Evolutionary conservation across 305 asterid species (phyloP).

Genomic region (Ajuga reptans): DNA sequence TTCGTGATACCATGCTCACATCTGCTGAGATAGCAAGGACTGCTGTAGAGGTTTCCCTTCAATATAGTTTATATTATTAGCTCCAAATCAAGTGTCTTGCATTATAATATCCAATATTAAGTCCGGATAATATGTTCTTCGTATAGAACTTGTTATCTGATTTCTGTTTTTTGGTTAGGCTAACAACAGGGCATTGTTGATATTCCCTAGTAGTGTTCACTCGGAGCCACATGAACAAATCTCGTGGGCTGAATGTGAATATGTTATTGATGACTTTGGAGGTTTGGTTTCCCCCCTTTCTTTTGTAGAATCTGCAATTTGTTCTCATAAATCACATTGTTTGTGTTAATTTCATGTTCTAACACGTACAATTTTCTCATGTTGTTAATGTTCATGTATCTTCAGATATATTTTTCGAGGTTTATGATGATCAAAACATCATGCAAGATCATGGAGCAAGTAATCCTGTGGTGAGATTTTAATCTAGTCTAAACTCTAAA

Average conservation of each 20-base stretch:
- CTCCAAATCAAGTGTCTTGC: constrained; percentile 19
- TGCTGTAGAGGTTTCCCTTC: constrained; percentile 52
- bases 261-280: constrained; percentile 65
- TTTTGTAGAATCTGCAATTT: not conserved
- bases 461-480: constrained; percentile 69
- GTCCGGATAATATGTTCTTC: constrained; percentile 10
- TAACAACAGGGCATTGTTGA: constrained; percentile 46
- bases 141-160: constrained; percentile 17
- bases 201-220: constrained; percentile 58
- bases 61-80: constrained; percentile 13
- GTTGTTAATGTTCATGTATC: too few species aligned
- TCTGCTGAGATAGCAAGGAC: constrained; percentile 74
- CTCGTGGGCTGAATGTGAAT: constrained; percentile 67
- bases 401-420: constrained; percentile 67
- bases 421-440: constrained; percentile 53
- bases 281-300: constrained; percentile 39
- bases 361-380: not conserved
- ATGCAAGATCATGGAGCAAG: constrained; percentile 60
- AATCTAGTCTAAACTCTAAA: constrained; percentile 11
- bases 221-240: constrained; percentile 66
- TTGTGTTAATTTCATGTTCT: constrained; percentile 1
- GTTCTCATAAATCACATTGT: constrained; percentile 4
- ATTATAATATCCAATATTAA: not conserved
- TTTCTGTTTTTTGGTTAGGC: constrained; percentile 44
- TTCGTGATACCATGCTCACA: constrained; percentile 46